Percentiles rank a stretch among this genome's conserved stretches.
Conservation (phyloP, 306 rosid species). For the Corylus avellana region DNA sequence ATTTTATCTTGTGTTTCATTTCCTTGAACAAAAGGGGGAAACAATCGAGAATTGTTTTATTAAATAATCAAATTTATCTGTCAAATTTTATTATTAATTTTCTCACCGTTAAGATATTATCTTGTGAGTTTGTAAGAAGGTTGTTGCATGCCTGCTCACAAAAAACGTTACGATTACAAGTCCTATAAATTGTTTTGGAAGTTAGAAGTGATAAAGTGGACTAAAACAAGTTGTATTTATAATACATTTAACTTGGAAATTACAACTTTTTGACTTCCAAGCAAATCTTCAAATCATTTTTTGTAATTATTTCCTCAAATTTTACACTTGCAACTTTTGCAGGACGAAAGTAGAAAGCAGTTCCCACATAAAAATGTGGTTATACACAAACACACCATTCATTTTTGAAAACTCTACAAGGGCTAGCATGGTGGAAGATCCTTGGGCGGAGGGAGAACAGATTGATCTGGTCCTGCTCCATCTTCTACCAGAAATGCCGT, state of each 20-base stretch:
- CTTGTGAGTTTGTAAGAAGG: too few relatives aligned
- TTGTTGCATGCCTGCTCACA: too few relatives aligned
- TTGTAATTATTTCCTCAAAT: constrained; percentile 7
- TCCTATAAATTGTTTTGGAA: background rate
- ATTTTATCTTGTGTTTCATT: background rate
- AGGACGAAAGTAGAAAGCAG: constrained; percentile 31
- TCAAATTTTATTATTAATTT: too few relatives aligned
- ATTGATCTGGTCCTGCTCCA: constrained; percentile 58
- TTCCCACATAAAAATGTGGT: background rate
- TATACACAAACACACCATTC: background rate
- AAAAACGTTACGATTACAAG: too few relatives aligned
- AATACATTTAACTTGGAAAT: background rate
- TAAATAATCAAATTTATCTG: too few relatives aligned
- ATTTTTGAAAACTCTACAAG: background rate
- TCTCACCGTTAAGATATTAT: too few relatives aligned
- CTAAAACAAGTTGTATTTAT: background rate
- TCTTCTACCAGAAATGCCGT: constrained; percentile 76
- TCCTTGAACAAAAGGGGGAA: background rate
- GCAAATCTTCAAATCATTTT: constrained; percentile 25
- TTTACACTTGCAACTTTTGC: constrained; percentile 39
- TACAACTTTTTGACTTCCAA: constrained; percentile 17
- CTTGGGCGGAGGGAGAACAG: constrained; percentile 70
- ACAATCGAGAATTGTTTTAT: background rate
- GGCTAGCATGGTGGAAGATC: constrained; percentile 71
- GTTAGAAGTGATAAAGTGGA: background rate